Evolutionary conservation across 1,139 yeast species (phyloP).

Genomic region (Pichia cactophila): DNA sequence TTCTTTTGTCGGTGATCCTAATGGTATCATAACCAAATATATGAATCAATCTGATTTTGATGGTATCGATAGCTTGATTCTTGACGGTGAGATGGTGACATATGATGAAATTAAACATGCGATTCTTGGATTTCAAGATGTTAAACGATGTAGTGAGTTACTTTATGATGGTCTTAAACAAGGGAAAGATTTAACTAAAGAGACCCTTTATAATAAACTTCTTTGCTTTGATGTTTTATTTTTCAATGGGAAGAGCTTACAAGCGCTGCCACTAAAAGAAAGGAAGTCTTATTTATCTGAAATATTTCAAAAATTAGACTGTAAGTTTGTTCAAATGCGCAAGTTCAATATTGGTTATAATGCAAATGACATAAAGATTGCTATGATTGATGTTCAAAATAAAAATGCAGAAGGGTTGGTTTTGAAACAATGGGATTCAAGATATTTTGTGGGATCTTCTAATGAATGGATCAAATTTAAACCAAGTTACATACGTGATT

Average conservation of each 20-base stretch:
- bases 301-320: conserved; percentile 13
- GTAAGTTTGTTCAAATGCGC: conserved; percentile 51
- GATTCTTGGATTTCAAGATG: conserved; percentile 21
- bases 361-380: conserved; percentile 45
- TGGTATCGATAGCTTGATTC: conserved; percentile 32
- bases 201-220: conserved; percentile 5
- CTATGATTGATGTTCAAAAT: conserved; percentile 52
- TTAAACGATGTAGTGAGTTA: conserved; percentile 11
- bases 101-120: conserved; percentile 45
- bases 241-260: conserved; percentile 10
- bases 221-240: conserved; percentile 43
- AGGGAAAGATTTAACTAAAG: conserved; percentile 1
- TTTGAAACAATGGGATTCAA: conserved; percentile 55
- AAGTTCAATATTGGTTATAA: conserved; percentile 35
- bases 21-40: conserved; percentile 42
- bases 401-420: conserved; percentile 77
- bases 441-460: conserved; percentile 52
- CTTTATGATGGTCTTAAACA: background rate
- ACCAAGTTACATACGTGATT: conserved; percentile 81
- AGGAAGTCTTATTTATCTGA: conserved; percentile 6
- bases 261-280: conserved; percentile 4
- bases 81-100: conserved; percentile 95
- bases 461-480: conserved; percentile 78
- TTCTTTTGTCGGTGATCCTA: conserved; percentile 37
- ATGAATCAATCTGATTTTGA: conserved; percentile 19